Conservation (phyloP, 2,329 filamentous ascomycete genomes). For the Colletotrichum eremochloae region DNA sequence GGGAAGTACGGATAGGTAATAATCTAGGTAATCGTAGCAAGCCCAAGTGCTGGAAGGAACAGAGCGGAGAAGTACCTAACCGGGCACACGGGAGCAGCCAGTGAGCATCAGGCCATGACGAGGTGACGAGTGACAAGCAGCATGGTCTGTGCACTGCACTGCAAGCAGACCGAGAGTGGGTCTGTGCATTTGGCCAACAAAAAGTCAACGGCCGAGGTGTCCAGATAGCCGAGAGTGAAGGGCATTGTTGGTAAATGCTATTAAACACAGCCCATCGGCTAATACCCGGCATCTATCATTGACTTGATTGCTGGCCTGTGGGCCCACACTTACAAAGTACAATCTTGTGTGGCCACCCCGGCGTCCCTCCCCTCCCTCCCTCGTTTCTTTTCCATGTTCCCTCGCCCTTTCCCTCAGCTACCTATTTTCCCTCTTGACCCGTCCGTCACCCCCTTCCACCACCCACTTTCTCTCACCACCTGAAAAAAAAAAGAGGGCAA, state of each 20-base stretch:
- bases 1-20: not conserved
- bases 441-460: constrained; percentile 33
- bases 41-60: not conserved
- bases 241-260: too few relatives aligned
- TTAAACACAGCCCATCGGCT: not conserved
- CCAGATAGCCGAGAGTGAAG: not conserved
- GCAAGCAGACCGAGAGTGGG: not conserved
- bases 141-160: constrained; percentile 1
- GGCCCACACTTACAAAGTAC: not conserved
- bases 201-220: constrained; percentile 1
- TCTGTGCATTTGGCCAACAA: constrained; percentile 8
- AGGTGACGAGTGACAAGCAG: constrained; percentile 37
- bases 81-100: constrained; percentile 32
- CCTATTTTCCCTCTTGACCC: constrained; percentile 34
- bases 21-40: not conserved
- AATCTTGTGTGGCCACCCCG: constrained; percentile 11
- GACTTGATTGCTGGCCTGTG: constrained; percentile 8
- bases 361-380: not conserved
- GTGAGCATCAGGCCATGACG: constrained; percentile 33
- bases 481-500: constrained; percentile 49
- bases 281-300: not conserved
- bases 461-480: constrained; percentile 40
- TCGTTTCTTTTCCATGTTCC: constrained; percentile 42
- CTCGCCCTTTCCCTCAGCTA: constrained; percentile 36
- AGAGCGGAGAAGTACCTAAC: not conserved